Percentiles rank a stretch among this genome's conserved stretches.
phyloP scores from a whole-genome alignment of 441 rosid genomes.

The Erodium texanum region DNA sequence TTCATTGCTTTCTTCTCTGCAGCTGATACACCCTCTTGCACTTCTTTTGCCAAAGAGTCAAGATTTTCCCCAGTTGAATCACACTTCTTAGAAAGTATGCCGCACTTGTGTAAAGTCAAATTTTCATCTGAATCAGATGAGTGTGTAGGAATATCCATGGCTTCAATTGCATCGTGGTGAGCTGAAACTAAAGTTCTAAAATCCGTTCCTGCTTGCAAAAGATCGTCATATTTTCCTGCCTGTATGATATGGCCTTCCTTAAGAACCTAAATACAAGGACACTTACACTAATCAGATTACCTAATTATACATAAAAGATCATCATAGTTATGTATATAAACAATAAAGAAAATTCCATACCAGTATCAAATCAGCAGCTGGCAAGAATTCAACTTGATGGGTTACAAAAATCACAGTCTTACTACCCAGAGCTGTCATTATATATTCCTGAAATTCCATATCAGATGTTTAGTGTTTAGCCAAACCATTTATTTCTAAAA shows the following conservation, averaged over 20 bases:
- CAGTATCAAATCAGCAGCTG: conserved; percentile 87
- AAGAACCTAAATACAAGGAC: conserved; percentile 53
- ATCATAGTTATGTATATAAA: too few relatives aligned
- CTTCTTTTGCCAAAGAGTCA: conserved; percentile 72
- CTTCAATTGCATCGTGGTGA: conserved; percentile 95
- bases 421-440: conserved; percentile 67
- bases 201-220: conserved; percentile 95
- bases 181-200: conserved; percentile 87
- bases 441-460: conserved; percentile 73
- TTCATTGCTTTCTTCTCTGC: conserved; percentile 77
- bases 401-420: conserved; percentile 94
- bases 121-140: conserved; percentile 90
- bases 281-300: too few relatives aligned
- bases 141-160: conserved; percentile 82
- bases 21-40: conserved; percentile 64
- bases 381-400: conserved; percentile 98
- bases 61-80: conserved; percentile 46
- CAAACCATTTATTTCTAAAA: conserved; percentile 18
- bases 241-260: conserved; percentile 90
- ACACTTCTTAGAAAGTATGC: conserved; percentile 40
- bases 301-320: too few relatives aligned
- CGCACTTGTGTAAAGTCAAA: too few relatives aligned
- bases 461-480: conserved; percentile 26
- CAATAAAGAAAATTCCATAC: conserved; percentile 29
- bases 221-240: conserved; percentile 94